Conservation (phyloP, 352 stramenopile species). For the Thalassiosira oceanica region DNA sequence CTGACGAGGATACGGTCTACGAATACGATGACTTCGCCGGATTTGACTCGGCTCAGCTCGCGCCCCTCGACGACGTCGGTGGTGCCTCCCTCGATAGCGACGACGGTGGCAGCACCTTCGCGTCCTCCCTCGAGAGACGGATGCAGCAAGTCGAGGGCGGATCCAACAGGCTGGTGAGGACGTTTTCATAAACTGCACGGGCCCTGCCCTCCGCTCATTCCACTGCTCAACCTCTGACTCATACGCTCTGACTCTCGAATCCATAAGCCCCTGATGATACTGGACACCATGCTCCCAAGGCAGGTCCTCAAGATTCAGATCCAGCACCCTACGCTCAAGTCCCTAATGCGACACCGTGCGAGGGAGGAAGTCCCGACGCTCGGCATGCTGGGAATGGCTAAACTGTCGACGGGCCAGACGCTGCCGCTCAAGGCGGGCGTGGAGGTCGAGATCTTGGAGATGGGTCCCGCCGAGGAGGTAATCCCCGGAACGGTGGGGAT, state of each 20-base stretch:
- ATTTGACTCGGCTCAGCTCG: constrained; percentile 9
- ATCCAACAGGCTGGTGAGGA: constrained; percentile 31
- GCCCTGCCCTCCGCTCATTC: not conserved
- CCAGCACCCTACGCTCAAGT: constrained; percentile 51
- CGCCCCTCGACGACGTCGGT: not conserved
- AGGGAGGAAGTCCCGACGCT: constrained; percentile 48
- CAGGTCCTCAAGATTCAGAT: constrained; percentile 65
- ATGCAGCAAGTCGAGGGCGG: constrained; percentile 40
- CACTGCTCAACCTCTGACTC: not conserved
- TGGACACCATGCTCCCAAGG: constrained; percentile 70
- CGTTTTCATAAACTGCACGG: not conserved
- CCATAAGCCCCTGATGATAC: constrained; percentile 55
- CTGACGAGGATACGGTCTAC: constrained; percentile 1
- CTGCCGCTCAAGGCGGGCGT: constrained; percentile 52
- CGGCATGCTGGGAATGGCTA: constrained; percentile 61
- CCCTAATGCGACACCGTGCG: constrained; percentile 47
- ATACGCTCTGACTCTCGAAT: not conserved
- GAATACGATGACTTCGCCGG: constrained; percentile 22
- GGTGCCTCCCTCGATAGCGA: not conserved
- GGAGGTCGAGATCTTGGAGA: constrained; percentile 56
- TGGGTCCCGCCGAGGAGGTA: not conserved
- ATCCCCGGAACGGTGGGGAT: not conserved
- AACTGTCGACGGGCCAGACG: constrained; percentile 25
- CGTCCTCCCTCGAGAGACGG: constrained; percentile 41
- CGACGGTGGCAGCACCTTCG: constrained; percentile 10